These are phyloP conservation scores for Pseudodiploospora longispora DNA, from an alignment of 2,329 filamentous ascomycete genomes.

Conservation along the genomic window DNA sequence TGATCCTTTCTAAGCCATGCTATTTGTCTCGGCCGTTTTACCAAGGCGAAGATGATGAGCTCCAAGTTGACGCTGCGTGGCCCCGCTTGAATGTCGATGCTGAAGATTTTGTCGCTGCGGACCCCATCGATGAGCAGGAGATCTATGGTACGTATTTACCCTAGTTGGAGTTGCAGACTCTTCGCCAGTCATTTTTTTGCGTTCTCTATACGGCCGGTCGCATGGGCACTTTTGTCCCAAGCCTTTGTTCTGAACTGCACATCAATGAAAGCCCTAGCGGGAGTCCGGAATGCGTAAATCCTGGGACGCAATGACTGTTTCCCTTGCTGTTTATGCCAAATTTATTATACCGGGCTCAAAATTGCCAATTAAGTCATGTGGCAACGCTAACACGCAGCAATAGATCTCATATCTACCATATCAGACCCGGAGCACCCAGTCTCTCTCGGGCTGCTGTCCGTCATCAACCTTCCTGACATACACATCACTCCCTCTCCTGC, in stretches of 20 bases:
- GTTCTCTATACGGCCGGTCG: too few relatives aligned
- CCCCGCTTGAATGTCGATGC: slow-evolving; percentile 21
- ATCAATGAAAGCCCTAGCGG: too few relatives aligned
- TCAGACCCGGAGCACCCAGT: slow-evolving; percentile 95
- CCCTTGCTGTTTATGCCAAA: background rate
- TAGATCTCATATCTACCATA: slow-evolving; percentile 89
- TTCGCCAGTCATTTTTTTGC: background rate
- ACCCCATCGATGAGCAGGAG: slow-evolving; percentile 94
- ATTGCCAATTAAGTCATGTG: background rate
- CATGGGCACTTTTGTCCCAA: too few relatives aligned
- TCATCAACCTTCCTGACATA: slow-evolving; percentile 95
- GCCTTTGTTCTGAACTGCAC: too few relatives aligned
- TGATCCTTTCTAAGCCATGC: slow-evolving; percentile 38
- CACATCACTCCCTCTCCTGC: slow-evolving; percentile 49
- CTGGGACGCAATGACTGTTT: background rate
- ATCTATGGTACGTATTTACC: slow-evolving; percentile 63
- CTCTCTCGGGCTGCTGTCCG: slow-evolving; percentile 83
- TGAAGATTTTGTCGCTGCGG: slow-evolving; percentile 54
- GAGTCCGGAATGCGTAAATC: too few relatives aligned
- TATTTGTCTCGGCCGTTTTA: slow-evolving; percentile 35
- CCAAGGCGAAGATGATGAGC: slow-evolving; percentile 35
- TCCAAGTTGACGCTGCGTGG: slow-evolving; percentile 16
- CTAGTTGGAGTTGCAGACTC: background rate
- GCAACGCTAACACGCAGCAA: slow-evolving; percentile 12
- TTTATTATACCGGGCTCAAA: background rate